A percentile compares a stretch with the other conserved stretches of the same genome.
These are phyloP conservation scores for Fragaria ananassa DNA, from an alignment of 306 rosid genomes.

Conservation along the genomic window DNA sequence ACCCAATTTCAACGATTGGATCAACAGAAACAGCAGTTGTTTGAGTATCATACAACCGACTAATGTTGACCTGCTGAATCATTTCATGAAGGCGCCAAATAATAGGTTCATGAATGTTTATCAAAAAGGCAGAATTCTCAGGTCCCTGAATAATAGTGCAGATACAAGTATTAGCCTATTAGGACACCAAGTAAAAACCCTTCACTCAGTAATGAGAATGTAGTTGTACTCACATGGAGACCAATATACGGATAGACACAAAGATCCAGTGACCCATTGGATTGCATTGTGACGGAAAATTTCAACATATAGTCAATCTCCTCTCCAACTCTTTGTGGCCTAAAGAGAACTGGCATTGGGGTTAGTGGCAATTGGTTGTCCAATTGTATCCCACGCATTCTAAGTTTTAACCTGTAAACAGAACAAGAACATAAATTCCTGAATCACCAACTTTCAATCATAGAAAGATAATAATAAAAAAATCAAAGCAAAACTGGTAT, in stretches of 20 bases:
- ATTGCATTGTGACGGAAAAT: conserved; percentile 79
- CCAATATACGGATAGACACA: conserved; percentile 92
- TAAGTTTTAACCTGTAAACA: conserved; percentile 71
- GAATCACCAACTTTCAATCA: conserved; percentile 21
- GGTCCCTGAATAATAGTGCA: conserved; percentile 61
- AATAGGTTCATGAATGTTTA: conserved; percentile 90
- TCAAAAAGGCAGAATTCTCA: conserved; percentile 69
- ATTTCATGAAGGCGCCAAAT: conserved; percentile 98
- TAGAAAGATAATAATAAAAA: not conserved
- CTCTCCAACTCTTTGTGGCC: conserved; percentile 76
- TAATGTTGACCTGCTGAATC: conserved; percentile 80
- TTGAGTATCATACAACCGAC: conserved; percentile 66
- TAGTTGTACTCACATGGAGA: conserved; percentile 59
- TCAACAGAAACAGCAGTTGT: conserved; percentile 93
- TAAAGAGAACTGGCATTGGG: conserved; percentile 93
- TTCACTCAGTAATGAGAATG: conserved; percentile 16
- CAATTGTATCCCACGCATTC: conserved; percentile 83
- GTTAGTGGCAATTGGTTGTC: conserved; percentile 96
- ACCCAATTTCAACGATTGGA: conserved; percentile 88
- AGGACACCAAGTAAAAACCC: conserved; percentile 17
- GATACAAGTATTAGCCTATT: not conserved
- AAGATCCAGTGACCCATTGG: conserved; percentile 85
- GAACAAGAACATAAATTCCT: conserved; percentile 19
- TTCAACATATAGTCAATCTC: conserved; percentile 81
- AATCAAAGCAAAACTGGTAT: not conserved